phyloP scores from a whole-genome alignment of 2,329 filamentous ascomycete genomes.

The Ceratocystis albifundus region DNA sequence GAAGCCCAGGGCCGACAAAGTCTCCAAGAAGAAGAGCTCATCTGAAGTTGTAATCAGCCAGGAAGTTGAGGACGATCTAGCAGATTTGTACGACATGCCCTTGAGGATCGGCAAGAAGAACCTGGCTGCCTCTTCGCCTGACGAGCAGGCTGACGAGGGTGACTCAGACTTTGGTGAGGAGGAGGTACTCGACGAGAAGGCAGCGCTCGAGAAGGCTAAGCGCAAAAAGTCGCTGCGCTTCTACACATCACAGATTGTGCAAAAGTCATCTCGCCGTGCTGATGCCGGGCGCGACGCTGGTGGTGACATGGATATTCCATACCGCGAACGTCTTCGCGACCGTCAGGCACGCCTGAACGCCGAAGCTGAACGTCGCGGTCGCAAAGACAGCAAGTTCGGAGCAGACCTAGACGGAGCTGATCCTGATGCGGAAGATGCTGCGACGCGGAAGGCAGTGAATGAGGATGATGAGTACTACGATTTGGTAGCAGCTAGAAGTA shows the following conservation, averaged over 20 bases:
- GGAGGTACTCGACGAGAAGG: slow-evolving; percentile 60
- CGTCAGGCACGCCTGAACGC: slow-evolving; percentile 73
- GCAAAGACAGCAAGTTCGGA: slow-evolving; percentile 49
- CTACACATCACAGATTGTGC: slow-evolving; percentile 94
- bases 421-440: slow-evolving; percentile 21
- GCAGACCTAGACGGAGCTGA: slow-evolving; percentile 58
- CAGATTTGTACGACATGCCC: slow-evolving; percentile 54
- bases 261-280: slow-evolving; percentile 80
- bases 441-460: slow-evolving; percentile 40
- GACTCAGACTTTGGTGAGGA: slow-evolving; percentile 93
- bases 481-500: slow-evolving; percentile 60
- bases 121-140: slow-evolving; percentile 30
- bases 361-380: slow-evolving; percentile 76
- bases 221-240: slow-evolving; percentile 90
- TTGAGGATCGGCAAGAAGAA: slow-evolving; percentile 39
- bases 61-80: slow-evolving; percentile 58
- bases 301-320: slow-evolving; percentile 72
- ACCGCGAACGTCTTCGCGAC: slow-evolving; percentile 79
- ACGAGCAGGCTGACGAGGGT: slow-evolving; percentile 41
- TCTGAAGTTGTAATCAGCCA: slow-evolving; percentile 40
- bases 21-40: slow-evolving; percentile 34
- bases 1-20: slow-evolving; percentile 29
- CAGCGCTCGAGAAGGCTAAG: slow-evolving; percentile 74
- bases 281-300: slow-evolving; percentile 61
- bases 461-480: slow-evolving; percentile 82